Evolutionary conservation across 805 yeast genomes (phyloP).

Genomic region (Saccharomycopsis sp.): DNA sequence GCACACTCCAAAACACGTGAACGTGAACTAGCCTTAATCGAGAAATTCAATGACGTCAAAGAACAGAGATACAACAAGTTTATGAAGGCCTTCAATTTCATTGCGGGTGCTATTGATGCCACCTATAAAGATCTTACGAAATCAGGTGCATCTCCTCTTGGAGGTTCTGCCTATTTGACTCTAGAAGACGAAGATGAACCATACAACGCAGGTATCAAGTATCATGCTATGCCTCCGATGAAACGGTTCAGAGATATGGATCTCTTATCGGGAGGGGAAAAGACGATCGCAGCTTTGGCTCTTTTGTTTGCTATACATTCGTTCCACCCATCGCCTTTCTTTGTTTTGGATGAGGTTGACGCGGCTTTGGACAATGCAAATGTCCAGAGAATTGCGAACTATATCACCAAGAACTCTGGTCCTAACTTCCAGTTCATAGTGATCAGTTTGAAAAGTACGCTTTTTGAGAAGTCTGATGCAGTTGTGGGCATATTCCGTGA

Average conservation of each 20-base stretch:
- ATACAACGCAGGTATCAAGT: conserved; percentile 71
- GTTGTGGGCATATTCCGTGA: conserved; percentile 90
- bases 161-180: conserved; percentile 89
- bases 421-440: conserved; percentile 86
- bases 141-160: conserved; percentile 56
- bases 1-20: conserved; percentile 60
- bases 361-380: conserved; percentile 93
- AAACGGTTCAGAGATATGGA: conserved; percentile 92
- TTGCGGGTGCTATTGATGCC: conserved; percentile 61
- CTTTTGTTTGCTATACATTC: conserved; percentile 86
- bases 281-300: conserved; percentile 93
- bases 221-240: conserved; percentile 95
- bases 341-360: conserved; percentile 95
- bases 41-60: conserved; percentile 54
- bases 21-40: conserved; percentile 47
- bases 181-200: conserved; percentile 90
- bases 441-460: conserved; percentile 78
- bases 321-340: conserved; percentile 89
- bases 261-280: conserved; percentile 91
- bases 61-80: conserved; percentile 54
- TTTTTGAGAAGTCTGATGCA: conserved; percentile 85
- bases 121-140: conserved; percentile 83
- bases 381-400: conserved; percentile 80
- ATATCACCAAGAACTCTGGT: conserved; percentile 67
- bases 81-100: conserved; percentile 68